Base-by-base conservation (phyloP, 371 early-diverging fungal genomes). In the Mortierella sp. region DNA sequence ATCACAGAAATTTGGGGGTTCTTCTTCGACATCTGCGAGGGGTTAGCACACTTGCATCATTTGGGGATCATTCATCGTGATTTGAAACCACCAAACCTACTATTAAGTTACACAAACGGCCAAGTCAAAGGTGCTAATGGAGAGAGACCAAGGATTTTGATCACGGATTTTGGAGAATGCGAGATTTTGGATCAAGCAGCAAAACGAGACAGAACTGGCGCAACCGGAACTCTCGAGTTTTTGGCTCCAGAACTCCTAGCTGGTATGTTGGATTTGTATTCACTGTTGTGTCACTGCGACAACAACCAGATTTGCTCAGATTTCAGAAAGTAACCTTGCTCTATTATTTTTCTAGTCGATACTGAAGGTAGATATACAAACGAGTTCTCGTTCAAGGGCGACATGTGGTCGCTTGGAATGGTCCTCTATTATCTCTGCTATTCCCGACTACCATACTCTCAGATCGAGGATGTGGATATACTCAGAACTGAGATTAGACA, bases 81-180 rank as follows among this genome's bases (percentile, higher is more conserved):
- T 72, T 80, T 97, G 60, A 98, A 98, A 66, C 98, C 98, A 0
- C 93, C 93, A 21, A 98, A 98, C 74, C 70, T 98, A 52, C 84
- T 98, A 22, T 85, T 98, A 21, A 93, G 93, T 41, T 94, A 91
- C 81, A 85, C 85, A 9, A 86, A 86, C 55, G 74, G 69, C 45
- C 70, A 69, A n/a, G 47, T 83, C 32, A 79, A 83, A 40, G 81
- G 81, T 33, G 57, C 75, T 57, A 78, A 80, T 38, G 77, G 74
- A 41, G 70, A 79, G 53, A 74, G 66, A 43, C 98, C 98, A 1
- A 88, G 94, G 5, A 87, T 97, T 0, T 81, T 98, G 52, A 93
- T 98, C 9, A 94, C 97, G 0, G 98, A 98, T 84, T 98, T 98
- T 89, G 98, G 98, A 63, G 98, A 98, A 75, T 98, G 98, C 84